Evolutionary conservation across 208 protist genomes (phyloP).

Genomic region (Trypanosoma lewisi): DNA sequence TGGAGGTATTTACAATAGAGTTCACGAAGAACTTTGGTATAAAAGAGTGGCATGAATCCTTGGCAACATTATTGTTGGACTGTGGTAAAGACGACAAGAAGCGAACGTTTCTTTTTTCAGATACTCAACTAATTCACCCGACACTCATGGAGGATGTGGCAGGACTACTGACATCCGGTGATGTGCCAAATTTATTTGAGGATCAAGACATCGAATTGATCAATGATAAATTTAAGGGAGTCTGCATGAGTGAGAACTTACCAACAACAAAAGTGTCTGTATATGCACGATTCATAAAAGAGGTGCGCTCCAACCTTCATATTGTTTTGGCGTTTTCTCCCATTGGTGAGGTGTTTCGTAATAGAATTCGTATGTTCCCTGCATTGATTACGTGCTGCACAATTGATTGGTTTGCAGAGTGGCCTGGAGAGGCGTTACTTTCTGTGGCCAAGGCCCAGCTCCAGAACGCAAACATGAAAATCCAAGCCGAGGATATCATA

Average conservation of each 20-base stretch:
- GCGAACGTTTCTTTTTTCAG: slow-evolving; percentile 96
- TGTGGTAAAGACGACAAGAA: slow-evolving; percentile 95
- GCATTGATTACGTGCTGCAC: slow-evolving; percentile 97
- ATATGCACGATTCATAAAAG: slow-evolving; percentile 93
- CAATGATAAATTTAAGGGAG: slow-evolving; percentile 91
- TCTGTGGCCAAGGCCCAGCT: slow-evolving; percentile 91
- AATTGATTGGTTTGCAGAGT: slow-evolving; percentile 98
- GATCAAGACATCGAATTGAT: slow-evolving; percentile 96
- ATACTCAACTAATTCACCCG: slow-evolving; percentile 96
- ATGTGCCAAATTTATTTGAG: slow-evolving; percentile 97
- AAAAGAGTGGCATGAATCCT: slow-evolving; percentile 95
- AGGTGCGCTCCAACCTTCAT: slow-evolving; percentile 94
- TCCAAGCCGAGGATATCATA: slow-evolving; percentile 26
- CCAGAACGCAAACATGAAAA: not conserved
- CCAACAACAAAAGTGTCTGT: slow-evolving; percentile 95
- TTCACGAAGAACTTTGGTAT: slow-evolving; percentile 96
- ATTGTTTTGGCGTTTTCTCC: slow-evolving; percentile 96
- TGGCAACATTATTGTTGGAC: slow-evolving; percentile 91
- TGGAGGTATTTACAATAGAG: slow-evolving; percentile 95
- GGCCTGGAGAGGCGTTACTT: slow-evolving; percentile 94
- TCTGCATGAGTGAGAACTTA: slow-evolving; percentile 89
- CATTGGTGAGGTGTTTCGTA: slow-evolving; percentile 94
- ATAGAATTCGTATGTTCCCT: slow-evolving; percentile 96
- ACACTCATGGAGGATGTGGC: slow-evolving; percentile 98
- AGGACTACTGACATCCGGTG: slow-evolving; percentile 94